Evolutionary conservation across 176 grass and related monocot species (phyloP).

Genomic region (Rhynchospora pubera): DNA sequence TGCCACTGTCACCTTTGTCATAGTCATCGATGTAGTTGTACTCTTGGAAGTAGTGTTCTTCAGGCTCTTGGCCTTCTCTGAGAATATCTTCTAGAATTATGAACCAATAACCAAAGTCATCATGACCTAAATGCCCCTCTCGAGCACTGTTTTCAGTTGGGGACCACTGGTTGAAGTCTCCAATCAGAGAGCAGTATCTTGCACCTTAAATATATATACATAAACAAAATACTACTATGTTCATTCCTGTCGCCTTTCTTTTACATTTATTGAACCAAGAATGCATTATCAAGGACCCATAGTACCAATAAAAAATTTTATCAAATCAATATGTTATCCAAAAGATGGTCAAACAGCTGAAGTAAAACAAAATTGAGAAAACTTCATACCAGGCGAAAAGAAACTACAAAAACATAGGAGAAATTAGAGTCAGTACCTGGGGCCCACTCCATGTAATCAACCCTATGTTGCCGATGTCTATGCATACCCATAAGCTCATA

Average conservation of each 20-base stretch:
- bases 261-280: background rate
- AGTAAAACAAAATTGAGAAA: background rate
- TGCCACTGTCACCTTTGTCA: constrained; percentile 85
- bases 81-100: constrained; percentile 85
- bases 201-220: constrained; percentile 35
- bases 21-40: constrained; percentile 92
- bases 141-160: constrained; percentile 61
- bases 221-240: background rate
- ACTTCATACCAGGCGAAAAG: background rate
- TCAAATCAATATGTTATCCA: background rate
- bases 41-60: constrained; percentile 88
- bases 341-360: background rate
- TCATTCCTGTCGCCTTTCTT: background rate
- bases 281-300: background rate
- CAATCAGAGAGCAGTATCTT: constrained; percentile 80
- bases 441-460: constrained; percentile 97
- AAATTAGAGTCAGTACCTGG: constrained; percentile 46
- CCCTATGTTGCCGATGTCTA: constrained; percentile 56
- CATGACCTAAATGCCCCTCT: constrained; percentile 86
- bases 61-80: constrained; percentile 75
- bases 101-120: constrained; percentile 98
- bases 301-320: background rate
- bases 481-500: constrained; percentile 92
- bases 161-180: constrained; percentile 88
- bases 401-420: background rate